Evolutionary conservation across 495 filamentous ascomycete species (phyloP).

Genomic region (Aspergillus avenaceus): DNA sequence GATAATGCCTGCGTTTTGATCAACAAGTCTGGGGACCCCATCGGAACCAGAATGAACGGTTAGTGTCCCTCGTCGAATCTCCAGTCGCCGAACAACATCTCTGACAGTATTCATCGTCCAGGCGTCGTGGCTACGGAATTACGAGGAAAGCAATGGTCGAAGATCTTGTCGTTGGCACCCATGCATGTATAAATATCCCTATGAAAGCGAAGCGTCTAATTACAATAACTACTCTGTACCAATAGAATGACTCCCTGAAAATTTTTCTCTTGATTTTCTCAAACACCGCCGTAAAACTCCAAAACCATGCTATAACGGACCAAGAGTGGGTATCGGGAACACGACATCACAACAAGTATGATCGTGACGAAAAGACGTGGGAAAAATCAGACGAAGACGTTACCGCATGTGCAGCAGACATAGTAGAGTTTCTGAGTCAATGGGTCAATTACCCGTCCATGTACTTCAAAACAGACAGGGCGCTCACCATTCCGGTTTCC

Average conservation of each 20-base stretch:
- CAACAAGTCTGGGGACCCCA: conserved; percentile 94
- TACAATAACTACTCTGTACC: conserved; percentile 30
- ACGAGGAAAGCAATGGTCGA: conserved; percentile 87
- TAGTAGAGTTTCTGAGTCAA: conserved; percentile 87
- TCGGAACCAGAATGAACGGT: conserved; percentile 90
- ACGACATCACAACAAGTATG: no score
- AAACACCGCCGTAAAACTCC: conserved; percentile 23
- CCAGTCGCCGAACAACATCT: background rate
- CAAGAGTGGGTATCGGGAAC: conserved; percentile 34
- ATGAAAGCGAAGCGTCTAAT: conserved; percentile 32
- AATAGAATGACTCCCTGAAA: conserved; percentile 18
- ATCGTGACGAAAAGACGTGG: conserved; percentile 9
- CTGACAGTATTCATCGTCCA: conserved; percentile 33
- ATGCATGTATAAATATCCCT: conserved; percentile 71
- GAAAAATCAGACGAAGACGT: conserved; percentile 65
- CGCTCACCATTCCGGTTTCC: conserved; percentile 94
- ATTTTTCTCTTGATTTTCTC: conserved; percentile 12
- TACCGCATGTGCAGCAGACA: conserved; percentile 88
- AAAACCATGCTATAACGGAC: conserved; percentile 20
- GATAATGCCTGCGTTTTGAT: conserved; percentile 98
- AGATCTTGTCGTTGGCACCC: conserved; percentile 93
- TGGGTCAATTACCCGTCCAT: background rate
- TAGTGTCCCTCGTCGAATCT: conserved; percentile 14
- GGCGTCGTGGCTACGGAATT: conserved; percentile 85
- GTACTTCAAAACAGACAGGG: background rate